phyloP scores from a whole-genome alignment of 495 filamentous ascomycete genomes.

The Staphylotrichum tortipilum region DNA sequence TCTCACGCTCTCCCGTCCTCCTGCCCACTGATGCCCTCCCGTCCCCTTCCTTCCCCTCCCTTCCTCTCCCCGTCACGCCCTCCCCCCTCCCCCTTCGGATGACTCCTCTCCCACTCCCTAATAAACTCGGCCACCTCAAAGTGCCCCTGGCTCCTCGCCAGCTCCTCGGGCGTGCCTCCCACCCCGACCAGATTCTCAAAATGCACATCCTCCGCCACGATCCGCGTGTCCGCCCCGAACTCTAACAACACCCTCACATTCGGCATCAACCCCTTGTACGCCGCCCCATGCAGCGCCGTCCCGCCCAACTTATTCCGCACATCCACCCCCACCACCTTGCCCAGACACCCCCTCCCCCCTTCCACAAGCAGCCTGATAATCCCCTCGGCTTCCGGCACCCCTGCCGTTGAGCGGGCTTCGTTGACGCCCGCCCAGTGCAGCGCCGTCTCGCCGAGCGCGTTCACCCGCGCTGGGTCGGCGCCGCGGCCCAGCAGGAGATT shows the following conservation, averaged over 20 bases:
- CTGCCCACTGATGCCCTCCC: no score
- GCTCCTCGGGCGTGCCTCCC: neutral
- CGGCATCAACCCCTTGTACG: neutral
- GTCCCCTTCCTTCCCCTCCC: neutral
- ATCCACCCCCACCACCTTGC: no score
- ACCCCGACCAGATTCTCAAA: neutral
- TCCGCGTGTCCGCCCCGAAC: neutral
- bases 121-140: conserved; percentile 1
- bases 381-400: no score
- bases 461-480: neutral
- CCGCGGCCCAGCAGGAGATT: neutral
- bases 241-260: neutral
- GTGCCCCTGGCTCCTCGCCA: neutral
- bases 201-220: neutral
- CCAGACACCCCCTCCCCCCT: neutral
- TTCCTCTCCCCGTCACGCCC: neutral
- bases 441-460: neutral
- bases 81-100: neutral
- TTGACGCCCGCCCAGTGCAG: conserved; percentile 6
- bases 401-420: no score
- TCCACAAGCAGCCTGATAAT: neutral
- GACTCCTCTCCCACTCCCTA: neutral
- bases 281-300: no score
- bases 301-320: neutral
- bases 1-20: no score